phyloP scores from a whole-genome alignment of 2,329 filamentous ascomycete species.

The Penicillium brevicompactum region DNA sequence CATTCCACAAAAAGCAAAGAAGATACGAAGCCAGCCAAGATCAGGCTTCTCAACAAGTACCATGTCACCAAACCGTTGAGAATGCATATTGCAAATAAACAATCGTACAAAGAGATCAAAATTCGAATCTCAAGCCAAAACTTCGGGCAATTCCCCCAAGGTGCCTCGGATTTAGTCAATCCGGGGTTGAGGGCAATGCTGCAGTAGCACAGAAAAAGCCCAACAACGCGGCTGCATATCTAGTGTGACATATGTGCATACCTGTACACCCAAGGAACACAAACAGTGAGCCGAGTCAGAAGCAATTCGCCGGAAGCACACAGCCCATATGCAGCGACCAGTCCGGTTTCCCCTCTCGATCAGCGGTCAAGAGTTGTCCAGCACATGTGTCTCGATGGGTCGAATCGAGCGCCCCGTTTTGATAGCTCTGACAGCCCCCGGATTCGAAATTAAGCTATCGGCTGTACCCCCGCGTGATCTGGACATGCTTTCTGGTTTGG shows the following conservation, averaged over 20 bases:
- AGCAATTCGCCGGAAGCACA: background rate
- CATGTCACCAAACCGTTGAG: background rate
- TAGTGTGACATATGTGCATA: background rate
- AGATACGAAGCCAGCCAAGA: background rate
- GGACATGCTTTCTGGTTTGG: background rate
- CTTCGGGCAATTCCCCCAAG: background rate
- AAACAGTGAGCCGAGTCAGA: background rate
- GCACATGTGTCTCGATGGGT: slow-evolving; percentile 1
- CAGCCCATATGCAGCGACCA: background rate
- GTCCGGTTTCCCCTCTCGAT: background rate
- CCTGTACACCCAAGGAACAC: background rate
- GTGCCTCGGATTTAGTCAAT: background rate
- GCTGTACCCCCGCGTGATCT: background rate
- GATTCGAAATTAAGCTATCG: slow-evolving; percentile 1
- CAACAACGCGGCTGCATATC: slow-evolving; percentile 2
- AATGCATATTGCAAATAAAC: background rate
- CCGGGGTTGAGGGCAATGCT: background rate
- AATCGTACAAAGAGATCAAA: background rate
- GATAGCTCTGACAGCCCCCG: background rate
- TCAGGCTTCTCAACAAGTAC: background rate
- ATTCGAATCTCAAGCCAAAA: background rate
- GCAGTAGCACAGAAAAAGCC: background rate
- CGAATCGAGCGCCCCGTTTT: slow-evolving; percentile 1
- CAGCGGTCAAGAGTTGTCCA: slow-evolving; percentile 8
- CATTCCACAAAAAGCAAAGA: background rate